Conservation (phyloP, 2,329 filamentous ascomycete genomes). For the Verticillium tricorpus region DNA sequence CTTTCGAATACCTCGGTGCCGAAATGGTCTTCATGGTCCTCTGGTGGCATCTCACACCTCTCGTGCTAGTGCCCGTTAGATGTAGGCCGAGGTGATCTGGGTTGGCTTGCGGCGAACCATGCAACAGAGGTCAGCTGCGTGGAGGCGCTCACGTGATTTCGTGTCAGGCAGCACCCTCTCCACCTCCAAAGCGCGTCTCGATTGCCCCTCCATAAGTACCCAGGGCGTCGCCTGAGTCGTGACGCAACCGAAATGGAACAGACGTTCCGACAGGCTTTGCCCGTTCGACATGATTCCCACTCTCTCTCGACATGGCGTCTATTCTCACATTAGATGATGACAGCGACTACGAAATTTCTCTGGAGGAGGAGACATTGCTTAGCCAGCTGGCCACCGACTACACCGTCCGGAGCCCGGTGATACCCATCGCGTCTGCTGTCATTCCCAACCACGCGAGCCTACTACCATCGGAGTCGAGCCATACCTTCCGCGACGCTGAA, state of each 20-base stretch:
- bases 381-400: slow-evolving; percentile 23
- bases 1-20: too few relatives aligned
- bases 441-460: neutral
- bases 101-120: too few relatives aligned
- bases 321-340: slow-evolving; percentile 26
- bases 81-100: too few relatives aligned
- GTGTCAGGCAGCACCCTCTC: neutral
- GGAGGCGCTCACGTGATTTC: neutral
- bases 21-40: too few relatives aligned
- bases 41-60: too few relatives aligned
- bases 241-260: neutral
- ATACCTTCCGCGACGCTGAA: neutral
- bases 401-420: slow-evolving; percentile 11
- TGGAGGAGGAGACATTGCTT: slow-evolving; percentile 40
- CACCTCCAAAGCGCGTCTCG: neutral
- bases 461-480: neutral
- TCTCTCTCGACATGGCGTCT: slow-evolving; percentile 5
- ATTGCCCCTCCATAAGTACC: neutral
- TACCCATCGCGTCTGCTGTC: neutral
- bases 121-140: too few relatives aligned
- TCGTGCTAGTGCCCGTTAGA: too few relatives aligned
- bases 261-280: neutral
- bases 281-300: slow-evolving; percentile 1
- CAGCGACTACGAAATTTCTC: slow-evolving; percentile 42
- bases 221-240: neutral